phyloP scores from a whole-genome alignment of 805 yeast species.

The Zygosaccharomyces kombuchaensis region DNA sequence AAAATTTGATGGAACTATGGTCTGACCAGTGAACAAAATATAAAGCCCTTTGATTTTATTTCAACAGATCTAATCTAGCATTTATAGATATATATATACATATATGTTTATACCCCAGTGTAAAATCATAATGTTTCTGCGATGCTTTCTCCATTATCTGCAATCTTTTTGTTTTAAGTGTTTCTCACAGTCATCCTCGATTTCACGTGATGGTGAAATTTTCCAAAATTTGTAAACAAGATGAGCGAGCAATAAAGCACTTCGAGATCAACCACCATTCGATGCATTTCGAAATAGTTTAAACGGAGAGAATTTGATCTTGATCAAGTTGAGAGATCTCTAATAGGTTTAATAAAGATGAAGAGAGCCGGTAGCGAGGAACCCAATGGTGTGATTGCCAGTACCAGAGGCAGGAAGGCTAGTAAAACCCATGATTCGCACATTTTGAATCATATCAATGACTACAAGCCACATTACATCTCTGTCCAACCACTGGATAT shows the following conservation, averaged over 20 bases:
- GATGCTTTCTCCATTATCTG: not conserved
- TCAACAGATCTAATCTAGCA: too few species aligned
- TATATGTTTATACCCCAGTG: not conserved
- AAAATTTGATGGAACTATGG: too few species aligned
- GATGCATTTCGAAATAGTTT: not conserved
- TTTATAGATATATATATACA: too few species aligned
- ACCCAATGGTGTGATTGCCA: slow-evolving; percentile 5
- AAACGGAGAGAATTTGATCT: not conserved
- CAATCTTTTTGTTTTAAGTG: not conserved
- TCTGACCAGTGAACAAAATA: too few species aligned
- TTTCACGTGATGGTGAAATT: not conserved
- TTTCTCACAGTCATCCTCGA: not conserved
- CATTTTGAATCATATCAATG: slow-evolving; percentile 32
- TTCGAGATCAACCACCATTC: not conserved
- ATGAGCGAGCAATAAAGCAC: not conserved
- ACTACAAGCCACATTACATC: slow-evolving; percentile 33
- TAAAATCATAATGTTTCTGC: not conserved
- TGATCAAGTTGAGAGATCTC: not conserved
- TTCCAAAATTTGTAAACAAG: slow-evolving; percentile 3
- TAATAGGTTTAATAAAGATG: slow-evolving; percentile 13
- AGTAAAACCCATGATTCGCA: slow-evolving; percentile 23
- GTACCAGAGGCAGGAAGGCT: slow-evolving; percentile 13
- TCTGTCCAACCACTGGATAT: slow-evolving; percentile 54
- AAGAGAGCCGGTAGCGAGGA: slow-evolving; percentile 25
- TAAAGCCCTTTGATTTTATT: not conserved